Base-by-base conservation (phyloP, 192 early-diverging fungal genomes). In the Rhizoclosmatium globosum region DNA sequence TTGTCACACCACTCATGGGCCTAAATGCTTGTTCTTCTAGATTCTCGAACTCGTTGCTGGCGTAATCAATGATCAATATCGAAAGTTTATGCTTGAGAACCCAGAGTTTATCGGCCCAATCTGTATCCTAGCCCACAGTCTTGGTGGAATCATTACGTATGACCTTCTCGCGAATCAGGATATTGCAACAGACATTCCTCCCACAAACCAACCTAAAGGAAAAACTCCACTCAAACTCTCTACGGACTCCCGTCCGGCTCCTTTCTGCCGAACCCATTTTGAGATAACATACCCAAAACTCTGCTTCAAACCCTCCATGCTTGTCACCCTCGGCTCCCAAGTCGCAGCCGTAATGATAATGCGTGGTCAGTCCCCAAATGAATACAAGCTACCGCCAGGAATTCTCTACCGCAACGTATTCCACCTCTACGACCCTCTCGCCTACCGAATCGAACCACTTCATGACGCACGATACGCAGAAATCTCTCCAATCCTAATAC, bases 381-480 rank as follows among this genome's bases (percentile, higher is more conserved):
- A 47, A 0, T 88, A 86, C 68, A 15, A 57, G 44, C 77, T 84
- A 44, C 82, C 82, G 2, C 15, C 50, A 15, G 74, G 64, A 31
- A 82, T 80, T n/a, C 11, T 74, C n/a, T 84, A 81, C 62, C 82
- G 81, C 56, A 89, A 89, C 80, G 45, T 89, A 11, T 89, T 89
- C 67, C 76, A 85, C 57, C 68, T 89, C 13, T 87, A 84, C 69
- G 87, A 89, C 66, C 87, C 87, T n/a, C 38, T 88, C 58, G 79
- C 81, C 9, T 89, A 89, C 59, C 66, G 87, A 41, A 65, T 84
- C 48, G 87, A 89, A 48, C 87, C 87, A 2, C 74, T 89, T 7
- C 41, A 87, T 47, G 76, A 87, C 60, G 19, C 71, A 2, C 50
- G 79, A 38, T 87, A 85, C 64, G 74, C 77, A 9, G 82, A 79